Conservation (phyloP, 768 basidiomycete species). For the Panus rudis region DNA sequence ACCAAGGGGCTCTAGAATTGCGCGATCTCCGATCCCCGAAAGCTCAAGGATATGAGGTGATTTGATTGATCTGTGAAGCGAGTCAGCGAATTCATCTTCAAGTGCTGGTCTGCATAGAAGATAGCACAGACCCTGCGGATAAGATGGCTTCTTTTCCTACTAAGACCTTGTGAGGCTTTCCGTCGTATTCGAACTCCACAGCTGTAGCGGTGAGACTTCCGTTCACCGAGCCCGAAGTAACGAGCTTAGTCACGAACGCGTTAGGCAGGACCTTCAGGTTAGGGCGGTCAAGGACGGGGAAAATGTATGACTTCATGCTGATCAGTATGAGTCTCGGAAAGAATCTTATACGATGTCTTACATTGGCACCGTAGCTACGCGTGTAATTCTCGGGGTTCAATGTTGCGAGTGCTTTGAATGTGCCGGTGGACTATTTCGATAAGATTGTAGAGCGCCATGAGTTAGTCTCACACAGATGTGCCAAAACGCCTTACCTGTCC, state of each 20-base stretch:
- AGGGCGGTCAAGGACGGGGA: slow-evolving; percentile 13
- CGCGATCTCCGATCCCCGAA: slow-evolving; percentile 38
- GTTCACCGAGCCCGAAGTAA: slow-evolving; percentile 4
- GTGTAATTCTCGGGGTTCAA: slow-evolving; percentile 15
- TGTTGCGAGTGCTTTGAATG: slow-evolving; percentile 6
- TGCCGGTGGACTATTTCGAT: too few relatives aligned
- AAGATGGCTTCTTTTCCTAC: slow-evolving; percentile 39
- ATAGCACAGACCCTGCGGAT: slow-evolving; percentile 23
- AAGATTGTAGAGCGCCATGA: too few relatives aligned
- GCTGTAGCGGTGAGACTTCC: slow-evolving; percentile 26
- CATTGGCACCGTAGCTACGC: slow-evolving; percentile 19
- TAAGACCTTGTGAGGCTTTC: slow-evolving; percentile 21
- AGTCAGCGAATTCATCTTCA: too few relatives aligned
- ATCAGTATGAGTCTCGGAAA: neutral
- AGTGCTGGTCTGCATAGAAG: too few relatives aligned
- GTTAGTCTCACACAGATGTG: too few relatives aligned
- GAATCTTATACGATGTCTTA: slow-evolving; percentile 5
- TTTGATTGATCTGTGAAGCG: slow-evolving; percentile 36
- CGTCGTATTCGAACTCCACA: slow-evolving; percentile 27
- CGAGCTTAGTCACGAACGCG: slow-evolving; percentile 15
- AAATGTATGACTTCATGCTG: slow-evolving; percentile 11
- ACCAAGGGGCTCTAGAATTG: slow-evolving; percentile 24
- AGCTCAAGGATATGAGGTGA: slow-evolving; percentile 41
- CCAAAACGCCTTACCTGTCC: too few relatives aligned
- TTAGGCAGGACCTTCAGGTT: slow-evolving; percentile 25